Evolutionary conservation across 257 asterid genomes (phyloP).

Genomic region (Solanum paucissectum): DNA sequence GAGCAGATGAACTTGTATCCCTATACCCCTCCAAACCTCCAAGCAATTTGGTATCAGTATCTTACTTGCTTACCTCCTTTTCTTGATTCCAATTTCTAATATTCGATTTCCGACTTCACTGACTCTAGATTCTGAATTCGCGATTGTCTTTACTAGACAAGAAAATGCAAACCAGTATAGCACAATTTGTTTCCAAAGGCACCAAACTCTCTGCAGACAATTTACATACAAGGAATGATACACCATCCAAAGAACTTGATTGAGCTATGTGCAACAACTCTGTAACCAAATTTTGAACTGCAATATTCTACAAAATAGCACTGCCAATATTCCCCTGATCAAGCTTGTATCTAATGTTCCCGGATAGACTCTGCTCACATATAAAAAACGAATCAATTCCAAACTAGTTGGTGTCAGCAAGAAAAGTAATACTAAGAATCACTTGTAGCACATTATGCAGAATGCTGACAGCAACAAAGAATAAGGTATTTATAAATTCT

Average conservation of each 20-base stretch:
- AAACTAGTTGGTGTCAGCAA: background rate
- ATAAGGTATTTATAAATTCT: background rate
- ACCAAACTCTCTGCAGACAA: slow-evolving; percentile 17
- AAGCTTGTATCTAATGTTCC: slow-evolving; percentile 14
- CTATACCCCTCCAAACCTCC: background rate
- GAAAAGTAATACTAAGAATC: background rate
- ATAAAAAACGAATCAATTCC: background rate
- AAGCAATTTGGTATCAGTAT: background rate
- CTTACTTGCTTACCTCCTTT: background rate
- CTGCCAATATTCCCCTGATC: slow-evolving; percentile 21
- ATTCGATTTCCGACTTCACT: background rate
- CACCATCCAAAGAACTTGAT: slow-evolving; percentile 20
- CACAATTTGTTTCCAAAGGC: slow-evolving; percentile 12
- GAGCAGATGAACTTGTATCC: background rate
- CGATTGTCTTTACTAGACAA: slow-evolving; percentile 15
- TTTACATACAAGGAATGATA: slow-evolving; percentile 31
- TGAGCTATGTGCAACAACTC: slow-evolving; percentile 32
- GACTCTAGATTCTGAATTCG: slow-evolving; percentile 18
- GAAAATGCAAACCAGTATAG: slow-evolving; percentile 29
- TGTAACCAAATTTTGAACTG: background rate
- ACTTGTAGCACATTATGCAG: background rate
- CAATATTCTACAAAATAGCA: slow-evolving; percentile 27
- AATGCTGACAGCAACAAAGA: background rate
- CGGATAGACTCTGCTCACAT: slow-evolving; percentile 24
- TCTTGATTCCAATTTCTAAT: background rate